Conservation (phyloP, 805 yeast species). For the Scheffersomyces coipomensis region DNA sequence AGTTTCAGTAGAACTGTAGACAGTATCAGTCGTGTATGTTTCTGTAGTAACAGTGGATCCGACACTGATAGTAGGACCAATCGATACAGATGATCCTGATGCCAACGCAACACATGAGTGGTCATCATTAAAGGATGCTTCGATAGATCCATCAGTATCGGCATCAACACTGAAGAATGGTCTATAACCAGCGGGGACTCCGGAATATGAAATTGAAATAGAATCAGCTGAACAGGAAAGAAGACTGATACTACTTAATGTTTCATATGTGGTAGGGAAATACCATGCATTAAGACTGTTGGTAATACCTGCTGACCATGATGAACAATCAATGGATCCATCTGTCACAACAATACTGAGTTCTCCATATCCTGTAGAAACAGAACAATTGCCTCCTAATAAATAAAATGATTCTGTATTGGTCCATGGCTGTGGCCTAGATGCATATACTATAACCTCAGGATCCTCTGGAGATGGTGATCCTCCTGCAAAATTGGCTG, state of each 20-base stretch:
- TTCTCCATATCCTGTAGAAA: background rate
- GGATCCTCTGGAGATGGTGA: background rate
- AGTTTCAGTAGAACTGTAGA: background rate
- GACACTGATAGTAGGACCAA: background rate
- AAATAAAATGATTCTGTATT: background rate
- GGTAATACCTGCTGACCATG: background rate
- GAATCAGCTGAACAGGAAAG: background rate
- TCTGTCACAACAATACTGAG: background rate
- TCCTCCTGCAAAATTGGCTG: background rate
- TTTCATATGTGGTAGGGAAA: background rate
- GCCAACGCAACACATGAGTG: background rate
- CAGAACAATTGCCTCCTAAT: background rate
- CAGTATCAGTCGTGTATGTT: background rate
- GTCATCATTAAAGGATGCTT: no score
- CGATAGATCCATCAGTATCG: no score
- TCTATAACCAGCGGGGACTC: background rate
- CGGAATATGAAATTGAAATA: background rate
- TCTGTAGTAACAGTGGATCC: background rate
- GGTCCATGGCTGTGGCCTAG: background rate
- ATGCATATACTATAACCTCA: background rate
- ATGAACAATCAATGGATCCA: background rate
- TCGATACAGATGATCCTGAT: background rate
- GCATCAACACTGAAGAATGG: background rate
- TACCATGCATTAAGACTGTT: background rate
- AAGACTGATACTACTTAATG: background rate